phyloP scores from a whole-genome alignment of 345 rosid genomes.

The Moringa oleifera region DNA sequence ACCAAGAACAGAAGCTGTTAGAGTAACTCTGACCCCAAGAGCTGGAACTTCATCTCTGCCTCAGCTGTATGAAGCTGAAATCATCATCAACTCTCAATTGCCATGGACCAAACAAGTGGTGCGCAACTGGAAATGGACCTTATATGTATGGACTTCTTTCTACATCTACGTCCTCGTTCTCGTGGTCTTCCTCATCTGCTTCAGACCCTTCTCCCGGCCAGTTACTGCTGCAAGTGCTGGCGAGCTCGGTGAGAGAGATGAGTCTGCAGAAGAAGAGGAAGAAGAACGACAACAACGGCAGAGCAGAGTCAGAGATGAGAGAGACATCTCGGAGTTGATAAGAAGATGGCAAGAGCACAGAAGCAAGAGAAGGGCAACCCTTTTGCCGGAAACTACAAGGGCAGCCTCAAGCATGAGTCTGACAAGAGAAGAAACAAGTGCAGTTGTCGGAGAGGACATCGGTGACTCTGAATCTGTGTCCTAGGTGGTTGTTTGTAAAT shows the following conservation, averaged over 20 bases:
- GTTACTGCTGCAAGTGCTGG: not conserved
- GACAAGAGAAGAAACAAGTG: constrained; percentile 28
- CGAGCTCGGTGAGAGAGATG: not conserved
- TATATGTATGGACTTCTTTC: constrained; percentile 61
- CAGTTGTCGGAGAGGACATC: constrained; percentile 23
- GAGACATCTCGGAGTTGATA: constrained; percentile 25
- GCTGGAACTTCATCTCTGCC: constrained; percentile 52
- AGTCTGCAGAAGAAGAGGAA: constrained; percentile 11
- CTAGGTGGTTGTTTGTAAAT: not conserved
- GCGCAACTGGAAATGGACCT: constrained; percentile 76
- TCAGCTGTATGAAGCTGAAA: constrained; percentile 62
- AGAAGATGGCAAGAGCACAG: constrained; percentile 43
- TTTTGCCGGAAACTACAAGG: constrained; percentile 11
- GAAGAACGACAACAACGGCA: too few relatives aligned
- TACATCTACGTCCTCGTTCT: constrained; percentile 37
- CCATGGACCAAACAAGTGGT: constrained; percentile 62
- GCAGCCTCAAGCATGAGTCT: constrained; percentile 28
- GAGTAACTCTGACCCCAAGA: constrained; percentile 56
- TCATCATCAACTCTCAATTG: constrained; percentile 43
- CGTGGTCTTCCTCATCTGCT: constrained; percentile 29
- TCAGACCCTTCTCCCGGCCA: constrained; percentile 43
- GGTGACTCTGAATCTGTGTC: constrained; percentile 45
- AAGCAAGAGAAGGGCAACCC: constrained; percentile 35
- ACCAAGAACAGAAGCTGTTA: constrained; percentile 48
- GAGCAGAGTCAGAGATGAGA: constrained; percentile 7